phyloP scores from a whole-genome alignment of 2,329 filamentous ascomycete genomes.

The Aspergillus awamori region DNA sequence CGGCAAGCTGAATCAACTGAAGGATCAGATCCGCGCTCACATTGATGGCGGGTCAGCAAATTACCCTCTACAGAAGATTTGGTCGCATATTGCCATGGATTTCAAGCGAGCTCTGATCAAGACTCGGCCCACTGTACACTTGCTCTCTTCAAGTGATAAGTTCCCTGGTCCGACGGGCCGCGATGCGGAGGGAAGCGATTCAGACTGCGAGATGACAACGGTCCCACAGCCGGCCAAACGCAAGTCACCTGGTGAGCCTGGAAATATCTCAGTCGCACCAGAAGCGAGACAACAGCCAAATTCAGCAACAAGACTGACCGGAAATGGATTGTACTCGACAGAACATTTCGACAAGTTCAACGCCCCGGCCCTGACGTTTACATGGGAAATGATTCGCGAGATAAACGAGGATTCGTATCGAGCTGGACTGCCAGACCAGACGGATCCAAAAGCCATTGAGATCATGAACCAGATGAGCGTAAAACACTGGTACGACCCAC shows the following conservation, averaged over 20 bases:
- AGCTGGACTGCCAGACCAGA: constrained; percentile 61
- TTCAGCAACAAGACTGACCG: not conserved
- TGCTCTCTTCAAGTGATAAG: constrained; percentile 34
- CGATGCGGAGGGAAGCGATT: constrained; percentile 22
- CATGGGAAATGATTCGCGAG: constrained; percentile 50
- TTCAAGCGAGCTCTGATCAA: constrained; percentile 55
- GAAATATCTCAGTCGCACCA: not conserved
- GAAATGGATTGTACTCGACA: constrained; percentile 18
- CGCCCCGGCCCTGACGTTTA: constrained; percentile 28
- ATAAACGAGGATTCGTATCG: constrained; percentile 59
- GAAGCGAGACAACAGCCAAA: not conserved
- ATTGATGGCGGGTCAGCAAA: constrained; percentile 53
- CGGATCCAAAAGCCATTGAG: constrained; percentile 63
- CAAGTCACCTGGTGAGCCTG: constrained; percentile 17
- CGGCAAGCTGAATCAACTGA: constrained; percentile 62
- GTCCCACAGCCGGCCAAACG: constrained; percentile 23
- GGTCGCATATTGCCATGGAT: constrained; percentile 50
- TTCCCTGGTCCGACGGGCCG: constrained; percentile 36
- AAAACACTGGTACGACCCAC: constrained; percentile 59
- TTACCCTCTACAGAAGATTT: constrained; percentile 48
- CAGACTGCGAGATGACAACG: constrained; percentile 30
- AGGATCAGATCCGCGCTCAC: constrained; percentile 55
- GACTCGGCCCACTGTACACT: constrained; percentile 45
- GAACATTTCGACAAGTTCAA: constrained; percentile 28
- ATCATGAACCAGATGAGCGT: constrained; percentile 61